Conservation (phyloP, 2,329 filamentous ascomycete genomes). For the Colletotrichum sp. region DNA sequence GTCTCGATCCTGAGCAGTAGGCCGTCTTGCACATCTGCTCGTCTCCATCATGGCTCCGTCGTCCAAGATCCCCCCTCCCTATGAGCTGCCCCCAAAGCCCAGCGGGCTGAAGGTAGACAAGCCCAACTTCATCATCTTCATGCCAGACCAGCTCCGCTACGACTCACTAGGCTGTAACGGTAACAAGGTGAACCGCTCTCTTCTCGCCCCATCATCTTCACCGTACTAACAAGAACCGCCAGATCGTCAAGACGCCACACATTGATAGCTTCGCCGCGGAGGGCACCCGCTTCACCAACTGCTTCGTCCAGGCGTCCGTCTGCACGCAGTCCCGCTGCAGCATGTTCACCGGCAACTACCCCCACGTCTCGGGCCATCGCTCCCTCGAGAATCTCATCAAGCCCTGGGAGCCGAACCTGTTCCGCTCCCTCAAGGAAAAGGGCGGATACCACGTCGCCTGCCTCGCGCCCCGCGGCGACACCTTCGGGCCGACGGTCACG, state of each 20-base stretch:
- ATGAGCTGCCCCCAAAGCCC: slow-evolving; percentile 13
- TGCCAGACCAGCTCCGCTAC: slow-evolving; percentile 53
- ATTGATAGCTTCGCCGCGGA: slow-evolving; percentile 44
- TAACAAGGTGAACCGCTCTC: neutral
- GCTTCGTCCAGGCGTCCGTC: slow-evolving; percentile 49
- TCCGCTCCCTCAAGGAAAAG: slow-evolving; percentile 44
- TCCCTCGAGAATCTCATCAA: slow-evolving; percentile 52
- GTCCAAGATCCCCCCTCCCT: neutral
- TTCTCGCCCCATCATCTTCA: neutral
- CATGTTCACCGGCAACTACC: slow-evolving; percentile 52
- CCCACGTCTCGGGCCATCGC: slow-evolving; percentile 50
- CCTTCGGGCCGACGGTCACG: slow-evolving; percentile 46
- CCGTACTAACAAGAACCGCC: neutral
- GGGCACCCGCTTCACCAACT: slow-evolving; percentile 48
- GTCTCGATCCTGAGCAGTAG: neutral
- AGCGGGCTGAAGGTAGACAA: slow-evolving; percentile 20
- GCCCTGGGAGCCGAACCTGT: slow-evolving; percentile 52
- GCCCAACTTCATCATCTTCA: slow-evolving; percentile 48
- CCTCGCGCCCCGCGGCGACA: slow-evolving; percentile 45
- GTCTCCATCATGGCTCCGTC: neutral
- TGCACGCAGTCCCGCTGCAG: slow-evolving; percentile 51
- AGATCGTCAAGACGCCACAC: slow-evolving; percentile 40
- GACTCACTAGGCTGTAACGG: slow-evolving; percentile 44
- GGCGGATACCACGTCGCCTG: slow-evolving; percentile 52
- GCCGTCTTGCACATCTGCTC: neutral